These are phyloP conservation scores for Ceratobasidium sp. DNA, from an alignment of 1,284 basidiomycete species.

Conservation along the genomic window DNA sequence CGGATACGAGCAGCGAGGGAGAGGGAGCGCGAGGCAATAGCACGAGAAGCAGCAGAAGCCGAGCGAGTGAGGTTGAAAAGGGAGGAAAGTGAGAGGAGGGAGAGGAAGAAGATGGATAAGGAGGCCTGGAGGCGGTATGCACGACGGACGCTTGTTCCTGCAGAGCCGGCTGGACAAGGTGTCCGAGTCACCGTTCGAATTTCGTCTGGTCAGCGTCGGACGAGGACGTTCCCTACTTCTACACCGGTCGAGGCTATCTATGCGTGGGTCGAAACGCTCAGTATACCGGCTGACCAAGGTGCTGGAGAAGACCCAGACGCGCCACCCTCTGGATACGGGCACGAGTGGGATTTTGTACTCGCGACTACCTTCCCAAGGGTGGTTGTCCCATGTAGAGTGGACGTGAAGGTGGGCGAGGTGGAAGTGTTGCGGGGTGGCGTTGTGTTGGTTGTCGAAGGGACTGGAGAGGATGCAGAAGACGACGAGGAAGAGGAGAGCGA, in stretches of 20 bases:
- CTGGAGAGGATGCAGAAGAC: slow-evolving; percentile 51
- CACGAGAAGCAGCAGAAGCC: slow-evolving; percentile 61
- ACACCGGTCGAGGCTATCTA: slow-evolving; percentile 75
- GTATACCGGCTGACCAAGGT: slow-evolving; percentile 60
- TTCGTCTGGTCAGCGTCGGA: slow-evolving; percentile 72
- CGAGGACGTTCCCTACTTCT: slow-evolving; percentile 68
- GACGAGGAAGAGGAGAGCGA: slow-evolving; percentile 51
- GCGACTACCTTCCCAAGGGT: slow-evolving; percentile 77
- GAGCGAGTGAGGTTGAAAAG: slow-evolving; percentile 53
- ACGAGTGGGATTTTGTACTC: slow-evolving; percentile 81
- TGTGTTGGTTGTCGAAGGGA: slow-evolving; percentile 77
- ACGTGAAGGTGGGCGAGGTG: slow-evolving; percentile 64
- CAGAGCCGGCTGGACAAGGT: slow-evolving; percentile 51
- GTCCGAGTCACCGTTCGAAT: slow-evolving; percentile 76
- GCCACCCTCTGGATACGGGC: slow-evolving; percentile 58
- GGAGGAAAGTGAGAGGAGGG: slow-evolving; percentile 54
- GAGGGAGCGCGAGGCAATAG: slow-evolving; percentile 55
- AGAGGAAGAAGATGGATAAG: slow-evolving; percentile 56
- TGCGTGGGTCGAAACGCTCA: slow-evolving; percentile 73
- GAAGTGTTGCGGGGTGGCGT: slow-evolving; percentile 71
- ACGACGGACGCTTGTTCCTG: slow-evolving; percentile 45
- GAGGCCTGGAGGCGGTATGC: slow-evolving; percentile 65
- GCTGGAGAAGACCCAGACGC: slow-evolving; percentile 62
- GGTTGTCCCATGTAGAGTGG: slow-evolving; percentile 69
- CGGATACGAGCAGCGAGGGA: slow-evolving; percentile 61